Base-by-base conservation (phyloP, 176 grass and related monocot species). In the Musa troglodytarum region DNA sequence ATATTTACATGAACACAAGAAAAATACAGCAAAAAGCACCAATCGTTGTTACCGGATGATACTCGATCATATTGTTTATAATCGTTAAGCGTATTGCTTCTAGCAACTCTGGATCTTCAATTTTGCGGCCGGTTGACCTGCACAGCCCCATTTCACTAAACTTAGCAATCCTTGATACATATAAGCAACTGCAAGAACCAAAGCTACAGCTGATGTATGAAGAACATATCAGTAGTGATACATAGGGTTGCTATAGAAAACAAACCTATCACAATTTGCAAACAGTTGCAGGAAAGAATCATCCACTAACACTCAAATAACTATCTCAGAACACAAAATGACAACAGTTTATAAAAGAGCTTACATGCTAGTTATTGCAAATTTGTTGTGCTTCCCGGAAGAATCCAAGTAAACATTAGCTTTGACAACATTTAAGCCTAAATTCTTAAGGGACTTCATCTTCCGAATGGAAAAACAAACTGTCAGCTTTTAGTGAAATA, bases 31-130 rank as follows among this genome's bases (percentile, higher is more conserved):
- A 56, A 2, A 56, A 74, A 29, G 12, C 12, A 19, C 1, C 21
- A 74, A 16, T 16, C 54, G 16, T 65, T 65, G 53, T 75, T 99
- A 99, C 95, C 57, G 95, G 95, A 76, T 99, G 95, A 82, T 94
- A 99, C 28, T 94, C 74, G 24, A 99, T 61, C 95, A 99, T 80
- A 74, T 86, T 94, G 80, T 99, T 99, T 73, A 99, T 93, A 86
- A 99, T 94, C 17, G 95, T 99, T 74, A 94, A 83, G 43, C 95
- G 91, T 77, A 99, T 84, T 34, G 90, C 88, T 90, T 99, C 95
- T 82, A 99, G 82, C 82, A 94, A 87, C 82, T 99, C 95, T 17
- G 95, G 95, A 26, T 99, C 90, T 81, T 83, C 78, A 74, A 99
- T 86, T 83, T 99, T 99, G 74, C 95, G 90, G 79, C 95, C 95